These are phyloP conservation scores for Paulinella micropora DNA, from an alignment of 78 protist genomes.

Conservation along the genomic window DNA sequence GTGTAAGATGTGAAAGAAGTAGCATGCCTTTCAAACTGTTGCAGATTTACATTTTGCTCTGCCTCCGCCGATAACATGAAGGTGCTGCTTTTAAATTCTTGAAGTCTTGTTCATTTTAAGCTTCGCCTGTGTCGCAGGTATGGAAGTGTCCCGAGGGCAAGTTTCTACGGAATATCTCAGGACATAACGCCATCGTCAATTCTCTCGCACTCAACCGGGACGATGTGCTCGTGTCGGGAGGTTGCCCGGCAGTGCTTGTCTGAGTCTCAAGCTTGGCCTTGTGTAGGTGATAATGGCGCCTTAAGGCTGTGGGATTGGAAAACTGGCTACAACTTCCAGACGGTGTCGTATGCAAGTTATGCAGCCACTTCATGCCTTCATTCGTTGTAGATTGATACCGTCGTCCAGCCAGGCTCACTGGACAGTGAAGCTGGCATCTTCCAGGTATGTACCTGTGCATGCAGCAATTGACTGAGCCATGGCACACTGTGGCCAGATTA, in stretches of 20 bases:
- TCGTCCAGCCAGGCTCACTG: slow-evolving; percentile 37
- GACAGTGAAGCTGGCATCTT: slow-evolving; percentile 68
- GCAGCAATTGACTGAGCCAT: too few species aligned
- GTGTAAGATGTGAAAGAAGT: too few species aligned
- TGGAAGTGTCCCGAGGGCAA: slow-evolving; percentile 84
- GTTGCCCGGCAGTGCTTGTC: neutral
- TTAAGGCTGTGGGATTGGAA: slow-evolving; percentile 85
- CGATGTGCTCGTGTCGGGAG: slow-evolving; percentile 7
- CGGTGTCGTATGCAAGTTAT: slow-evolving; percentile 26
- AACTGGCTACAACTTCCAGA: slow-evolving; percentile 79
- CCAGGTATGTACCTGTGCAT: too few species aligned
- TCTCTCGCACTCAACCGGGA: slow-evolving; percentile 53
- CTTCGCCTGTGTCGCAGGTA: neutral
- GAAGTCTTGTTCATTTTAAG: neutral
- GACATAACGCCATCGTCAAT: slow-evolving; percentile 69
- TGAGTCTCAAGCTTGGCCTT: neutral
- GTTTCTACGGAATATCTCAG: slow-evolving; percentile 71
- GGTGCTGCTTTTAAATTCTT: slow-evolving; percentile 16
- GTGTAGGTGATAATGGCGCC: slow-evolving; percentile 63
- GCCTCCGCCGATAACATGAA: slow-evolving; percentile 84
- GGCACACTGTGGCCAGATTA: too few species aligned
- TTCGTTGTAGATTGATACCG: too few species aligned
- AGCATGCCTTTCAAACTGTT: too few species aligned
- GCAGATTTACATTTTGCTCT: slow-evolving; percentile 68
- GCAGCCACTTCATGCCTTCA: too few species aligned